Evolutionary conservation across 192 early-diverging fungal genomes (phyloP), one percentile per base, ranked within the genome.

Genomic region (Diversispora epigaea): DNA sequence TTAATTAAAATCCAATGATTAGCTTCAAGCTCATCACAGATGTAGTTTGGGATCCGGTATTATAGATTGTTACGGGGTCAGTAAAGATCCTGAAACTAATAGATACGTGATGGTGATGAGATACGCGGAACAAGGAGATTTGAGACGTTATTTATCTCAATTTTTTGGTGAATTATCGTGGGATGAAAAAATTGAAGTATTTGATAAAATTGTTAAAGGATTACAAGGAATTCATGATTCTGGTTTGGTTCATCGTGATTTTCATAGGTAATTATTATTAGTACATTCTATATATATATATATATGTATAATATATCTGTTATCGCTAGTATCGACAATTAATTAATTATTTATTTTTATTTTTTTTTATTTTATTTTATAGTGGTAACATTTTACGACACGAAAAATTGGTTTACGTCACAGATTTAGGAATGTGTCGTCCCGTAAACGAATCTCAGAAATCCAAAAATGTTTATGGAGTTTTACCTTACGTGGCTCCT

Each of bases 391-490:
- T 72, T 40, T 32, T 72, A 2, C 54, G 70, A 17, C 70, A 72
- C 45, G 70, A 72, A 72, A 72, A 72, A 14, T 46, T 72, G 8
- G 70, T 72, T 21, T 72, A 72, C 10, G 40, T 72, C 9, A 72
- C 70, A 21, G 70, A 72, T 72, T 44, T 72, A 22, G 70, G 70
- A n/a, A 72, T 72, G 70, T 72, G 70, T 58, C 70, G 70, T 39
- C 70, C 70, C 9, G 70, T 44, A 15, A 72, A 72, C 14, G 70
- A 72, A 58, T 44, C 69, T 0, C n/a, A n/a, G 54, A 54, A 12
- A 55, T n/a, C 57, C 58, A 12, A 39, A 17, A 68, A 57, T 6
- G 15, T 58, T 17, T 72, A 72, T 39, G 70, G 70, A 3, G 70
- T 72, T 8, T 19, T 72, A 15, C 70, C 70, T 8, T 72, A 72